Percentiles rank a stretch among this genome's conserved stretches.
Evolutionary conservation across 345 rosid species (phyloP).

Genomic region (Psidium guajava): DNA sequence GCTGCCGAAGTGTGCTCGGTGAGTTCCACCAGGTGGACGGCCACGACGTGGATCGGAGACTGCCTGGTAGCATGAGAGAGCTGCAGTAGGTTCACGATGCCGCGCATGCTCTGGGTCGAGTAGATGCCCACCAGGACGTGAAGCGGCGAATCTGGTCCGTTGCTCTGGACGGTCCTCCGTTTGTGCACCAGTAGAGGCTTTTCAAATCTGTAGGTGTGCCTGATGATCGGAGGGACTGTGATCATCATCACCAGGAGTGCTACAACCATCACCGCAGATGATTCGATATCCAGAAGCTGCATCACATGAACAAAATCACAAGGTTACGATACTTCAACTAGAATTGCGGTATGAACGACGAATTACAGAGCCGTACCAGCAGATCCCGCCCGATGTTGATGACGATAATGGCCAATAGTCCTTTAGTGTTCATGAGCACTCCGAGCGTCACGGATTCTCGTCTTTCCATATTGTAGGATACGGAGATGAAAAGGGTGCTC

Average conservation of each 20-base stretch:
- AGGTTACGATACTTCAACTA: background rate
- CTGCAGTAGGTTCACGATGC: slow-evolving; percentile 31
- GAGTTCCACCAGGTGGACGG: slow-evolving; percentile 48
- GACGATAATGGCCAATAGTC: slow-evolving; percentile 36
- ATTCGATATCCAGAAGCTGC: slow-evolving; percentile 26
- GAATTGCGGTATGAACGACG: background rate
- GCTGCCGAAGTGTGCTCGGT: slow-evolving; percentile 22
- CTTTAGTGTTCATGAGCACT: slow-evolving; percentile 61
- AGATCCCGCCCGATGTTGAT: slow-evolving; percentile 37
- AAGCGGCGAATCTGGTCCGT: slow-evolving; percentile 20
- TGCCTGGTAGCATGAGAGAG: slow-evolving; percentile 24
- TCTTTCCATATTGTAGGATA: slow-evolving; percentile 11
- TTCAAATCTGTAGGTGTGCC: slow-evolving; percentile 10
- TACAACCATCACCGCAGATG: slow-evolving; percentile 26
- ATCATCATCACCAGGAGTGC: slow-evolving; percentile 26
- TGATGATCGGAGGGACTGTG: slow-evolving; percentile 27
- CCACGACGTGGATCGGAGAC: slow-evolving; percentile 27
- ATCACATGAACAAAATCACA: background rate
- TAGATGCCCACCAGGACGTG: slow-evolving; percentile 31
- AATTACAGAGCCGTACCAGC: slow-evolving; percentile 11
- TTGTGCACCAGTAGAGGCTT: slow-evolving; percentile 14
- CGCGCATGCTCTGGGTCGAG: slow-evolving; percentile 11
- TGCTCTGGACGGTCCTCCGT: slow-evolving; percentile 24
- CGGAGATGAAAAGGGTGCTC: slow-evolving; percentile 19
- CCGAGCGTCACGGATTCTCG: slow-evolving; percentile 36